phyloP scores from a whole-genome alignment of 2,329 filamentous ascomycete species.

The Diaporthe velutina region DNA sequence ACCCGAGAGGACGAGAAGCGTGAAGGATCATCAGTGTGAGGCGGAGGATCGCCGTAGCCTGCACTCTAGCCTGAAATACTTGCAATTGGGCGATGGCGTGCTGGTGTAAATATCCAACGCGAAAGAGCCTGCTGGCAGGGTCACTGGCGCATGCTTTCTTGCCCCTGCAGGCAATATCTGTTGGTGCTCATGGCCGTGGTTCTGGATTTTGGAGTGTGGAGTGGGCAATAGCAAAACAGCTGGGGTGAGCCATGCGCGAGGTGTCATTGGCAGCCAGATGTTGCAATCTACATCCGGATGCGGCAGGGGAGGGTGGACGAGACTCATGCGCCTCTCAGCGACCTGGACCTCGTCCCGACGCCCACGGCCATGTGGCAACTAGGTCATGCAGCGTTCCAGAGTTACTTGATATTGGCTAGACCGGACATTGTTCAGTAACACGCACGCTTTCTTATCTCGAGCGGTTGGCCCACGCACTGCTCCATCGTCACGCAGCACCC shows the following conservation, averaged over 20 bases:
- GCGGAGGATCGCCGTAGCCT: not conserved
- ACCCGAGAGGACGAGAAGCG: not conserved
- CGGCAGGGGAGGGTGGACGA: not conserved
- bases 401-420: not conserved
- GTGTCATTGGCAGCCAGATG: slow-evolving; percentile 11
- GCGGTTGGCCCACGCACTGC: not conserved
- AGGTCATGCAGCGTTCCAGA: slow-evolving; percentile 8
- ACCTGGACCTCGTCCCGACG: not conserved
- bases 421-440: not conserved
- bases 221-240: not conserved
- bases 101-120: not conserved
- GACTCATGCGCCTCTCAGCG: not conserved
- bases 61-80: not conserved
- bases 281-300: slow-evolving; percentile 1
- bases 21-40: not conserved
- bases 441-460: slow-evolving; percentile 2
- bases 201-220: slow-evolving; percentile 7
- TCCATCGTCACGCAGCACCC: not conserved
- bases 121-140: not conserved
- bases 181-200: not conserved
- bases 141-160: not conserved
- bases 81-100: not conserved
- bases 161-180: not conserved
- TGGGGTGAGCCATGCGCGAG: slow-evolving; percentile 15
- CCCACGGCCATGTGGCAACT: slow-evolving; percentile 16